Base-by-base conservation (phyloP, 345 rosid genomes). In the Aquilaria malaccensis region DNA sequence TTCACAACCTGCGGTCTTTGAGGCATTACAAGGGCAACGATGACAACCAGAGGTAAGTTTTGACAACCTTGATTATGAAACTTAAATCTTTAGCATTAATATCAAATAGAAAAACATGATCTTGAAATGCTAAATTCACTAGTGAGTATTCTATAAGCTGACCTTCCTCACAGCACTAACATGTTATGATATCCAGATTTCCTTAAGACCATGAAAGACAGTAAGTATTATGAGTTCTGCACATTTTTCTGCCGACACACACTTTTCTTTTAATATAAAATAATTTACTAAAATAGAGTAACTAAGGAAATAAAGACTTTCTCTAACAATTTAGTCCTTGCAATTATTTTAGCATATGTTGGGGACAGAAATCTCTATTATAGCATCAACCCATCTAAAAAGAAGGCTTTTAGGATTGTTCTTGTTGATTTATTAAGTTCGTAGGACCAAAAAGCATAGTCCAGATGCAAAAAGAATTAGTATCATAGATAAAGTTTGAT, bases 101-200 rank as follows among this genome's bases (percentile, higher is more conserved):
- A 22, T 22, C 22, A 22, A 22, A 22, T 22, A 22, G 22, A 22
- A 22, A 22, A 37, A 37, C 43, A 37, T 37, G 43, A 37, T 37
- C 43, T 37, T 37, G 43, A 7, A 37, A 37, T 22, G 22, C 22
- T 22, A 22, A 22, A 22, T 22, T 22, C 22, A 22, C 22, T 22
- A 22, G 22, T 22, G 22, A 22, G 22, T 22, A 22, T 22, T 22
- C 22, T 22, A 22, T 22, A 22, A 22, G 22, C 22, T 22, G 22
- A 22, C 22, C 22, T 22, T 22, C 22, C 22, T 22, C 22, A 7
- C 5, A 1, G 7, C 43, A 37, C 43, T 37, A 37, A 87, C 98
- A 93, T 93, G 98, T 77, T 76, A 58, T 66, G 98, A 93, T 72
- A 93, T 87, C 98, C 98, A 93, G 59, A 66, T 97, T 83, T 93